A percentile compares a stretch with the other conserved stretches of the same genome.
phyloP scores from a whole-genome alignment of 2,329 filamentous ascomycete genomes.

The Dactylellina parvicollis region DNA sequence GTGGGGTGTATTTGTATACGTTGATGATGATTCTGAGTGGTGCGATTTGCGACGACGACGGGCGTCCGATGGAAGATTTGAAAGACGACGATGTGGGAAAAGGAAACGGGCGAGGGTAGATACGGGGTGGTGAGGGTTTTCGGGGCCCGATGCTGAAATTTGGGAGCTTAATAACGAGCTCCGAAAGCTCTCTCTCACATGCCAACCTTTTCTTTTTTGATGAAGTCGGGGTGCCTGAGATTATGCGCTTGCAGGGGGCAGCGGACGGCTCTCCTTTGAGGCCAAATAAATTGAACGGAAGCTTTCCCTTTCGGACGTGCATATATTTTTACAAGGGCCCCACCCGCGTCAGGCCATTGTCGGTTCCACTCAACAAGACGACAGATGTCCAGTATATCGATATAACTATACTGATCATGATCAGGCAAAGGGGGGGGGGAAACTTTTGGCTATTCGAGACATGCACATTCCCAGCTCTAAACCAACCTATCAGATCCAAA shows the following conservation, averaged over 20 bases:
- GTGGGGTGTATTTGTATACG: neutral
- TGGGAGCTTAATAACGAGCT: conserved; percentile 5
- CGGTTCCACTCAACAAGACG: neutral
- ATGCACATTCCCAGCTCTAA: neutral
- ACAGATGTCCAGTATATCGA: too few species aligned
- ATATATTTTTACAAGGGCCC: neutral
- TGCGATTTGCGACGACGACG: too few species aligned
- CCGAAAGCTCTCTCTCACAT: neutral
- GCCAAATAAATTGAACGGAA: too few species aligned
- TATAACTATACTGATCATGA: too few species aligned
- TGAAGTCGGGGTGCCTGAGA: too few species aligned
- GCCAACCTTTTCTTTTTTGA: too few species aligned
- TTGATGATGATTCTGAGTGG: neutral
- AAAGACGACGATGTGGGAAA: neutral
- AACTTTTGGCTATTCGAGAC: neutral
- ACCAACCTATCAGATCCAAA: neutral
- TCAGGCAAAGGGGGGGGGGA: neutral
- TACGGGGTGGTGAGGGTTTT: neutral
- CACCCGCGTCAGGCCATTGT: conserved; percentile 13
- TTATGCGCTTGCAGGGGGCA: too few species aligned
- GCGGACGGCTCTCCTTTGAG: too few species aligned
- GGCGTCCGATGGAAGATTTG: too few species aligned
- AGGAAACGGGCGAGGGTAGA: neutral
- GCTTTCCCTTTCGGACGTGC: too few species aligned
- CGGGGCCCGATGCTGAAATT: neutral